Base-by-base conservation (phyloP, 1,284 basidiomycete genomes). In the Stygiomarasmius scandens region DNA sequence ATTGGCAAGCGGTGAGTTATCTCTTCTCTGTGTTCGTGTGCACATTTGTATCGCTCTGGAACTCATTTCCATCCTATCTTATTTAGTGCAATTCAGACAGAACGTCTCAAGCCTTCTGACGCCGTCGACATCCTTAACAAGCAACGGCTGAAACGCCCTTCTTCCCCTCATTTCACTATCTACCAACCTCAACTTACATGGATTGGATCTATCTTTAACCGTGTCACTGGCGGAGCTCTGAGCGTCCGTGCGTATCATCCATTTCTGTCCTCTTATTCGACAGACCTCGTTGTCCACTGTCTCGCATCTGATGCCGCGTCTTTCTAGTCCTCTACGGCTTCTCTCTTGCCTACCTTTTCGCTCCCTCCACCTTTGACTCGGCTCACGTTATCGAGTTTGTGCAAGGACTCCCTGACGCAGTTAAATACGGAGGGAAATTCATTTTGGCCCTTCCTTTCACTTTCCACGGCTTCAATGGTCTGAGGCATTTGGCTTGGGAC, bases 101-200 rank as follows among this genome's bases (percentile, higher is more conserved):
- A 90, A 66, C 86, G 87, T 0, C 61, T 88, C 5, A 77, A 86
- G 6, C 78, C 86, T 1, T 77, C 85, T 0, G 81, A 85, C 1
- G 79, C 84, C 49, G 74, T 78, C 46, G 81, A 81, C 4, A 86
- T 96, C 62, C 79, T 98, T 62, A 96, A 99, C 80, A 73, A 84
- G 63, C 95, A 98, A 74, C 87, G 96, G 63, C 77, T 91, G 52
- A 78, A 81, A 51, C 89, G 96, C 27, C 96, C 97, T 19, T 90
- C 82, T 58, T 92, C 90, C 67, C 96, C 97, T 22, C 95, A 98
- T 74, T 90, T 96, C 67, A 93, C 93, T 50, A 98, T 98, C 75
- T 99, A 98, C 79, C 92, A 97, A 73, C 95, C 94, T 20, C 96
- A 98, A 73, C 74, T 95, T 48, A 98, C 96, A 45, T 97, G 93